Conservation (phyloP, 2,329 filamentous ascomycete genomes). For the Corniculantispora saksenae region DNA sequence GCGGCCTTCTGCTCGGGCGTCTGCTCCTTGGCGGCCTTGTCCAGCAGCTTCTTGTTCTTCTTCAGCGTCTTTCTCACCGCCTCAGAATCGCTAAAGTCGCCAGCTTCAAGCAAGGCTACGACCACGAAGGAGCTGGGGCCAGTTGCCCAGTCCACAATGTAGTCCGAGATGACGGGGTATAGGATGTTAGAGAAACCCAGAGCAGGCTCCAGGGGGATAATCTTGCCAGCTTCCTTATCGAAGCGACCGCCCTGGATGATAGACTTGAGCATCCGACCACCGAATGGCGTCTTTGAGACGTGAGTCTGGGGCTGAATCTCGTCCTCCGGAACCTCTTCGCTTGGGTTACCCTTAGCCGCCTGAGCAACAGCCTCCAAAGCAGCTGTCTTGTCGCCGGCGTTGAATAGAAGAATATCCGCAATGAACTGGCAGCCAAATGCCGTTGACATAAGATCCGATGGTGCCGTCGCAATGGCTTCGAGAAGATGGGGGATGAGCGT, state of each 20-base stretch:
- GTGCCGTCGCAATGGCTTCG: conserved; percentile 67
- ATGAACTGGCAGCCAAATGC: conserved; percentile 88
- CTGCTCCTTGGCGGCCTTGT: conserved; percentile 65
- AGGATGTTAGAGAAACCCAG: conserved; percentile 79
- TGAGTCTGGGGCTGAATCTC: conserved; percentile 49
- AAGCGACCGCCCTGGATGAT: conserved; percentile 88
- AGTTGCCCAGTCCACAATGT: conserved; percentile 80
- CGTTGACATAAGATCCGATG: conserved; percentile 68
- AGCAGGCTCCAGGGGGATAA: conserved; percentile 72
- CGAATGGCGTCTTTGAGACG: conserved; percentile 61
- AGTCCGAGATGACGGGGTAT: conserved; percentile 76
- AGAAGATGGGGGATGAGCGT: conserved; percentile 75
- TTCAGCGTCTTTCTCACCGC: conserved; percentile 70
- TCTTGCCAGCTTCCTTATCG: conserved; percentile 69
- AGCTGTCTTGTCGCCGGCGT: conserved; percentile 71
- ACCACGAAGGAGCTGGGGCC: conserved; percentile 85
- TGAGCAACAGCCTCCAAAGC: conserved; percentile 72
- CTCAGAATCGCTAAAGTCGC: conserved; percentile 65
- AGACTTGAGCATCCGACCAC: conserved; percentile 85
- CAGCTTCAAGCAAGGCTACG: conserved; percentile 75
- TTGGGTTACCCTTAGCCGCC: conserved; percentile 59
- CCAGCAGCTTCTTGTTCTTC: conserved; percentile 70
- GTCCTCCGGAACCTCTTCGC: conserved; percentile 41
- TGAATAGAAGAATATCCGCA: conserved; percentile 75
- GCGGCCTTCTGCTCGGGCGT: conserved; percentile 54